Percentiles rank a stretch among this genome's conserved stretches.
These are phyloP conservation scores for Cladophialophora psammophila DNA, from an alignment of 2,329 filamentous ascomycete genomes.

Conservation along the genomic window DNA sequence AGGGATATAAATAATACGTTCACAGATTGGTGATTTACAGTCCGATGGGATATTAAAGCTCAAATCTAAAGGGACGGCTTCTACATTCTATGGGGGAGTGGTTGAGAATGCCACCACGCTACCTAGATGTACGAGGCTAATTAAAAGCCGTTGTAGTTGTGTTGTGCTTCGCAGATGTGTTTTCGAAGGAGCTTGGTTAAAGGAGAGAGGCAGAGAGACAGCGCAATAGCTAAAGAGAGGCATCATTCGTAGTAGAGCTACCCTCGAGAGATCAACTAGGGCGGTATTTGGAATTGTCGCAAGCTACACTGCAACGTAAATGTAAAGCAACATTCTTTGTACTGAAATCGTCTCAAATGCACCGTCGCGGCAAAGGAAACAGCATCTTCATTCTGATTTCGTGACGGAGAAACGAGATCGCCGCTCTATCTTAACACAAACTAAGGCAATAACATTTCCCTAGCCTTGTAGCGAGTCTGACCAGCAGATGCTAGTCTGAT, in stretches of 20 bases:
- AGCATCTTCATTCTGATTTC: conserved; percentile 9
- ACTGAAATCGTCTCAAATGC: not conserved
- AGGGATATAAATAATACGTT: not conserved
- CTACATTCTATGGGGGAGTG: too few relatives aligned
- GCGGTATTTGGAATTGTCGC: not conserved
- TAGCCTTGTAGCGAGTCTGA: conserved; percentile 2
- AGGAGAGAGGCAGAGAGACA: too few relatives aligned
- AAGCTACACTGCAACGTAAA: not conserved
- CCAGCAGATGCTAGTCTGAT: not conserved
- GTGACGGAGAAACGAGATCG: conserved; percentile 11
- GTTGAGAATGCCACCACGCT: too few relatives aligned
- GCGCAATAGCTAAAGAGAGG: too few relatives aligned
- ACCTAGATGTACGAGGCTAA: too few relatives aligned
- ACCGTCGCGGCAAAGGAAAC: not conserved
- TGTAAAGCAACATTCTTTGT: not conserved
- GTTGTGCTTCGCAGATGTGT: too few relatives aligned
- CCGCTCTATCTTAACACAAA: conserved; percentile 30
- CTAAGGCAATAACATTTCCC: conserved; percentile 18
- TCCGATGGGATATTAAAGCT: too few relatives aligned
- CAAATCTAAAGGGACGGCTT: too few relatives aligned
- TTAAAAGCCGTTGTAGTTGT: too few relatives aligned
- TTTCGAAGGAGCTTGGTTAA: too few relatives aligned
- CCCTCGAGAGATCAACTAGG: not conserved
- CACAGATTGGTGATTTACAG: too few relatives aligned
- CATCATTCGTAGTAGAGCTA: too few relatives aligned